phyloP scores from a whole-genome alignment of 1,139 yeast species.

The Magnusiomyces suaveolens region DNA sequence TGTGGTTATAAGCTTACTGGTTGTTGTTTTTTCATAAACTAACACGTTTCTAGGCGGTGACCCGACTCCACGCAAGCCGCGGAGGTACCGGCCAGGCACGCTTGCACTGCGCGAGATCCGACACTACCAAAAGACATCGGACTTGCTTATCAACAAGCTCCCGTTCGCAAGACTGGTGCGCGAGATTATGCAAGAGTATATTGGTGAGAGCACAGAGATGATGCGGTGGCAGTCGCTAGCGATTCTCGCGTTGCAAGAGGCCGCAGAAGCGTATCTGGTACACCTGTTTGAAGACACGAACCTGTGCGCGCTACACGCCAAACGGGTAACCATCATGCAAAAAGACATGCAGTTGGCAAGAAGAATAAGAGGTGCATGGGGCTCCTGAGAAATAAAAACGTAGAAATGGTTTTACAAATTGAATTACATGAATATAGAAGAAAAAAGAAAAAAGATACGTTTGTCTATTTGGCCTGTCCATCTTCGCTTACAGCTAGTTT shows the following conservation, averaged over 20 bases:
- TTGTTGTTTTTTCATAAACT: too few relatives aligned
- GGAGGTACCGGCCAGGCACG: constrained; percentile 63
- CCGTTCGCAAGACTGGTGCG: constrained; percentile 85
- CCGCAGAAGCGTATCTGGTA: constrained; percentile 80
- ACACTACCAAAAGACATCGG: constrained; percentile 68
- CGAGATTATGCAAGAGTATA: constrained; percentile 66
- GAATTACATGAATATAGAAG: too few relatives aligned
- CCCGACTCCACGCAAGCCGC: constrained; percentile 27
- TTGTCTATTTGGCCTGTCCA: too few relatives aligned
- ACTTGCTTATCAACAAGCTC: constrained; percentile 63
- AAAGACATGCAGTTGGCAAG: constrained; percentile 88
- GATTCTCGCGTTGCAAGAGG: constrained; percentile 81
- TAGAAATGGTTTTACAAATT: too few relatives aligned
- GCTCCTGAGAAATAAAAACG: too few relatives aligned
- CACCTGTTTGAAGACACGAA: constrained; percentile 86
- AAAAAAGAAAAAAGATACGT: too few relatives aligned
- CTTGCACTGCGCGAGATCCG: constrained; percentile 70
- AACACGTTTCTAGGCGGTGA: background rate
- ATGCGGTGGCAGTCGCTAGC: constrained; percentile 89
- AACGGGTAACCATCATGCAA: constrained; percentile 88
- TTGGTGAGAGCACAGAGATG: constrained; percentile 41
- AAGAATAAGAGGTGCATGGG: constrained; percentile 60
- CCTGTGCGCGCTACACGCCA: constrained; percentile 84
- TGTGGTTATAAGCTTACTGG: too few relatives aligned
- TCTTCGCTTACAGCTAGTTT: too few relatives aligned